Percentiles rank a stretch among this genome's conserved stretches.
phyloP scores from a whole-genome alignment of 208 protist species.

The Trypanosoma brucei region DNA sequence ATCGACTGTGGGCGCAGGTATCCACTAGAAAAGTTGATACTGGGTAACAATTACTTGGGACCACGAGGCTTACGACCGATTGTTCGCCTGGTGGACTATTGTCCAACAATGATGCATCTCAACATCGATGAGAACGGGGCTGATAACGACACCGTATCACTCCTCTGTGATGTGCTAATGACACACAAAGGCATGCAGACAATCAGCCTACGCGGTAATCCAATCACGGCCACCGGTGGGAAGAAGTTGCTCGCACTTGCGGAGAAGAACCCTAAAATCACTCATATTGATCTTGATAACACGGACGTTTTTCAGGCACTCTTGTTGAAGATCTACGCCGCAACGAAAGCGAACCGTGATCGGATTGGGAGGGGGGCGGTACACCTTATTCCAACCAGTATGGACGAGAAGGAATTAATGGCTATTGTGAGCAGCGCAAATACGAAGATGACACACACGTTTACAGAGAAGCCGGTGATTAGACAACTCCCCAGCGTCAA shows the following conservation, averaged over 20 bases:
- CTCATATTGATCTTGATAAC: slow-evolving; percentile 48
- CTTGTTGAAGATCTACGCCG: slow-evolving; percentile 53
- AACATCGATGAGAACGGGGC: slow-evolving; percentile 80
- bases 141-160: slow-evolving; percentile 65
- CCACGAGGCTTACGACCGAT: slow-evolving; percentile 79
- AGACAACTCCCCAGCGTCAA: background rate
- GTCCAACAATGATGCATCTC: slow-evolving; percentile 69
- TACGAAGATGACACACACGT: background rate
- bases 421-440: background rate
- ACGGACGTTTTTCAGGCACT: slow-evolving; percentile 79
- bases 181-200: slow-evolving; percentile 60
- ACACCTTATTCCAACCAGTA: slow-evolving; percentile 19
- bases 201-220: slow-evolving; percentile 73
- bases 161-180: slow-evolving; percentile 61
- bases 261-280: slow-evolving; percentile 69
- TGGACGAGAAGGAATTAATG: background rate
- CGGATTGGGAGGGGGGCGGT: slow-evolving; percentile 9
- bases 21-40: slow-evolving; percentile 33
- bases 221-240: slow-evolving; percentile 70
- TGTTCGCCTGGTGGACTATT: slow-evolving; percentile 73
- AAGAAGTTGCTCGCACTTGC: slow-evolving; percentile 71
- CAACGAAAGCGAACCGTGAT: slow-evolving; percentile 35
- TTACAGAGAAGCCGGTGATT: background rate
- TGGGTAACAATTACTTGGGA: slow-evolving; percentile 86
- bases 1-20: slow-evolving; percentile 32